These are phyloP conservation scores for Claviceps sp. DNA, from an alignment of 2,329 filamentous ascomycete genomes.

Conservation along the genomic window DNA sequence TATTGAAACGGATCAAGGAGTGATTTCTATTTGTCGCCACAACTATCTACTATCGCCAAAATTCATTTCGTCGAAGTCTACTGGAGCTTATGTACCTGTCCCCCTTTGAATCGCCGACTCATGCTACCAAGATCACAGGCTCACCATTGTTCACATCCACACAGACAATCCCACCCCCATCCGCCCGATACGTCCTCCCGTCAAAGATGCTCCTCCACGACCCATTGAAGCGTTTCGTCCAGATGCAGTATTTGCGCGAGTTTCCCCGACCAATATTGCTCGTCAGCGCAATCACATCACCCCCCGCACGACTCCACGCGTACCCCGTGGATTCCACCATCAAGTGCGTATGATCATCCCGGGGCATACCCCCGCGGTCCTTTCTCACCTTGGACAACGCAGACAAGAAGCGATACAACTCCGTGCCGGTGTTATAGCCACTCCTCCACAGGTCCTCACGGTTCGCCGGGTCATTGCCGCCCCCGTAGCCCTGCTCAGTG, in stretches of 20 bases:
- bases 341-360: conserved; percentile 29
- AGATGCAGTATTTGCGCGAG: conserved; percentile 27
- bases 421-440: conserved; percentile 29
- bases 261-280: conserved; percentile 27
- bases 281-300: conserved; percentile 31
- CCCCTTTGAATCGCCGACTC: background rate
- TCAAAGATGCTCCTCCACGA: conserved; percentile 28
- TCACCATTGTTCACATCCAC: conserved; percentile 26
- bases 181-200: conserved; percentile 20
- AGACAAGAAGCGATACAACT: conserved; percentile 32
- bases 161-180: conserved; percentile 27
- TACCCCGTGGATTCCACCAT: conserved; percentile 28
- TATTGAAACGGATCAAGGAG: no score
- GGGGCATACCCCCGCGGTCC: conserved; percentile 28
- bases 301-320: conserved; percentile 29
- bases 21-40: no score
- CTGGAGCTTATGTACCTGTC: no score
- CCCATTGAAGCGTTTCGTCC: conserved; percentile 22
- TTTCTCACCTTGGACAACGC: conserved; percentile 31
- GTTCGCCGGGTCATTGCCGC: conserved; percentile 33
- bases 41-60: no score
- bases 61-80: no score
- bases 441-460: conserved; percentile 48
- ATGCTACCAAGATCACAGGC: conserved; percentile 21
- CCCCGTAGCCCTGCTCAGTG: conserved; percentile 46